These are phyloP conservation scores for Monascus purpureus DNA, from an alignment of 495 filamentous ascomycete genomes.

Conservation along the genomic window DNA sequence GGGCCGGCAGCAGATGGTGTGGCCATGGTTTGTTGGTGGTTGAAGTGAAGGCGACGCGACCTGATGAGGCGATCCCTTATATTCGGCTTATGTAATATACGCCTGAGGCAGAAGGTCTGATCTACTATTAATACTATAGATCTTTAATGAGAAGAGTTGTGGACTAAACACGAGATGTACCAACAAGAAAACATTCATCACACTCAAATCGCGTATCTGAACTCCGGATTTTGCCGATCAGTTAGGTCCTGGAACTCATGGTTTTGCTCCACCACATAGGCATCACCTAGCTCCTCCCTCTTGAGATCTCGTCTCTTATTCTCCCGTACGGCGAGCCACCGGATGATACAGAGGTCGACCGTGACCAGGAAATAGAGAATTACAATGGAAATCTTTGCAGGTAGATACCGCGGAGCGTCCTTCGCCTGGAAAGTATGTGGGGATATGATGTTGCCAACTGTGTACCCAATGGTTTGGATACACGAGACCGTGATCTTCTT, in stretches of 20 bases:
- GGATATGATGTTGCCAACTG: constrained; percentile 39
- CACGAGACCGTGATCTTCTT: constrained; percentile 53
- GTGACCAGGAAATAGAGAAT: constrained; percentile 38
- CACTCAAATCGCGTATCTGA: constrained; percentile 8
- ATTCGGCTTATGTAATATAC: no score
- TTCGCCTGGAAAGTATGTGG: constrained; percentile 35
- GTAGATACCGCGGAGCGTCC: constrained; percentile 40
- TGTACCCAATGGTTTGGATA: constrained; percentile 45
- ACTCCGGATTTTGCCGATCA: constrained; percentile 19
- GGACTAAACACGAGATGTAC: no score
- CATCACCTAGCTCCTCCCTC: constrained; percentile 35
- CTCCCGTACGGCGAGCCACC: constrained; percentile 34
- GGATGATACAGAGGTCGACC: constrained; percentile 29
- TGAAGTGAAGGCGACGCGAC: no score
- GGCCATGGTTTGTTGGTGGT: no score
- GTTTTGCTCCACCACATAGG: constrained; percentile 41
- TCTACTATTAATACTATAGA: no score
- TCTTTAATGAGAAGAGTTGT: no score
- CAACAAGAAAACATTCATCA: no score
- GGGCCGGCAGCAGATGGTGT: constrained; percentile 16
- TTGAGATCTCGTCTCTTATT: constrained; percentile 26
- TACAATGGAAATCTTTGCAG: constrained; percentile 46
- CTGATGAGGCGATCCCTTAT: no score
- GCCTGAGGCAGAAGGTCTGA: no score
- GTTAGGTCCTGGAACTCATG: constrained; percentile 42